Conservation (phyloP, 768 basidiomycete species). For the Russula ochroleuca region DNA sequence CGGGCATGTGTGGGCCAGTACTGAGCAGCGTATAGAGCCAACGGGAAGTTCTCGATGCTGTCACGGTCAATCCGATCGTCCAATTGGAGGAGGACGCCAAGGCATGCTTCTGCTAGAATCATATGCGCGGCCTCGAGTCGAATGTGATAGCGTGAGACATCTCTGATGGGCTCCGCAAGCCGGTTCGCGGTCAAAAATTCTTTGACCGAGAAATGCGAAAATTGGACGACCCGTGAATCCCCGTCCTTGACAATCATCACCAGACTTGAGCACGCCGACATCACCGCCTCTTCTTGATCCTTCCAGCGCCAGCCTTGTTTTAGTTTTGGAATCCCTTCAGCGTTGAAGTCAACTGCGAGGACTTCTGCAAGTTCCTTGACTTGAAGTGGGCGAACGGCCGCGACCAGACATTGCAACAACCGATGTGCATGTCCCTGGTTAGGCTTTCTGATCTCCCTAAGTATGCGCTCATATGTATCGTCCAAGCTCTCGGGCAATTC, state of each 20-base stretch:
- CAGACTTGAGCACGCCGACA: conserved; percentile 1
- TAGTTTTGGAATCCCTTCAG: background rate
- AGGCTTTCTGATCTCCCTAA: background rate
- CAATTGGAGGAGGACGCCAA: background rate
- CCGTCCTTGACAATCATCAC: background rate
- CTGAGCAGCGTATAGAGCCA: background rate
- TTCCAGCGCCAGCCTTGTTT: background rate
- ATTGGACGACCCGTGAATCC: background rate
- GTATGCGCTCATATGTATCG: conserved; percentile 8
- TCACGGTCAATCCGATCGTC: background rate
- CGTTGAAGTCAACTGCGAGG: background rate
- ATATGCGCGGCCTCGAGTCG: background rate
- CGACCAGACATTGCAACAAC: conserved; percentile 4
- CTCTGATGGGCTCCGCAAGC: background rate
- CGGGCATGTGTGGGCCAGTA: background rate
- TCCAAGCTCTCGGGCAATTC: background rate
- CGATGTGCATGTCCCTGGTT: background rate
- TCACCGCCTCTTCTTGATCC: background rate
- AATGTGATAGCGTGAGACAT: background rate
- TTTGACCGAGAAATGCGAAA: conserved; percentile 4
- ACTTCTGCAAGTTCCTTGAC: conserved; percentile 7
- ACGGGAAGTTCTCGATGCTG: background rate
- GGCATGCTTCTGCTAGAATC: background rate
- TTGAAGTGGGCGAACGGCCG: conserved; percentile 3
- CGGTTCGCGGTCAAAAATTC: background rate